A percentile compares a stretch with the other conserved stretches of the same genome.
Conservation (phyloP, 768 basidiomycete genomes). For the Auricularia sp. region DNA sequence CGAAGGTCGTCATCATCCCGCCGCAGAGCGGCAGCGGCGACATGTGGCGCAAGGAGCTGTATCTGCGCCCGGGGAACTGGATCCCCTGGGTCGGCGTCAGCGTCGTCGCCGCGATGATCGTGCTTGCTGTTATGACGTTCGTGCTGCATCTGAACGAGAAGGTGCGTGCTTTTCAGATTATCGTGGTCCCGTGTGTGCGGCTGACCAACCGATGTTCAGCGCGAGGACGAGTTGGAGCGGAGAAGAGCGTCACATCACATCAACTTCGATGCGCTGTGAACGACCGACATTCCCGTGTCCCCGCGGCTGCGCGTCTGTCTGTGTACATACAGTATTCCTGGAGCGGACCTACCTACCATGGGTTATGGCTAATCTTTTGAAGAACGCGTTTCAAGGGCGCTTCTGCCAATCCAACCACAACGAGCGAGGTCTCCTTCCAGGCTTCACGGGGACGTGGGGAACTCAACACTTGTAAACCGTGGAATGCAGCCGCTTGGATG, state of each 20-base stretch:
- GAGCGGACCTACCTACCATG: too few relatives aligned
- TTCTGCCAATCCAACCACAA: too few relatives aligned
- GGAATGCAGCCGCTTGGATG: too few relatives aligned
- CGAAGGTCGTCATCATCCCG: conserved; percentile 90
- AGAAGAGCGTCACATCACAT: conserved; percentile 87
- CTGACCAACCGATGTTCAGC: conserved; percentile 30
- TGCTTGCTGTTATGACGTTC: conserved; percentile 75
- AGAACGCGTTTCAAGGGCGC: too few relatives aligned
- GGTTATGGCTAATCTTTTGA: too few relatives aligned
- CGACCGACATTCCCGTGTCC: conserved; percentile 7
- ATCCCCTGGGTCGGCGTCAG: conserved; percentile 95
- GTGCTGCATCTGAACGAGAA: conserved; percentile 88
- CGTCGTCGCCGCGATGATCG: conserved; percentile 57
- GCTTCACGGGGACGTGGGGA: too few relatives aligned
- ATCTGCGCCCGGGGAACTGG: conserved; percentile 91
- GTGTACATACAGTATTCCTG: too few relatives aligned
- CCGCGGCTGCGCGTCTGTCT: too few relatives aligned
- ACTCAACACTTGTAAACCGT: too few relatives aligned
- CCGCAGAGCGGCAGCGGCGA: conserved; percentile 31
- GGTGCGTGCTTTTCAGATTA: conserved; percentile 30
- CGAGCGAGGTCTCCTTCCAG: too few relatives aligned
- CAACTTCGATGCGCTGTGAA: conserved; percentile 87
- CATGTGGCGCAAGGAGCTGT: conserved; percentile 78
- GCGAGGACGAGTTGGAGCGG: conserved; percentile 89
- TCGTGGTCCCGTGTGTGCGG: conserved; percentile 1